Percentiles rank a stretch among this genome's conserved stretches.
Conservation (phyloP, 441 rosid species). For the Dalechampia spathulata region DNA sequence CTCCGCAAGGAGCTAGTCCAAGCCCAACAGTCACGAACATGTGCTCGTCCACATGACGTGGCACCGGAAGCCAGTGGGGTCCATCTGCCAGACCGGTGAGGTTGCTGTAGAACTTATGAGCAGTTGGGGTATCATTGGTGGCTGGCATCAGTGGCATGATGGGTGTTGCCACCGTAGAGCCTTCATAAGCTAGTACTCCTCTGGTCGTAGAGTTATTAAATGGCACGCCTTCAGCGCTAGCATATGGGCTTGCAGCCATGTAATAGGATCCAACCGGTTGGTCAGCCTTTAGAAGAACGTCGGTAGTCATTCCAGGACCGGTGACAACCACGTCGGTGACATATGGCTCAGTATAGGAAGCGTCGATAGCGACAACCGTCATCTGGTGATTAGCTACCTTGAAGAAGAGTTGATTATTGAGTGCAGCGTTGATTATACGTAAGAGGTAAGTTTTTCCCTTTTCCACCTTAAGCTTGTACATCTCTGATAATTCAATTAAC, state of each 20-base stretch:
- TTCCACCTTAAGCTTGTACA: slow-evolving; percentile 42
- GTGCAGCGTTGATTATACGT: slow-evolving; percentile 88
- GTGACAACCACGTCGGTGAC: slow-evolving; percentile 52
- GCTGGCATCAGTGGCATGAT: slow-evolving; percentile 62
- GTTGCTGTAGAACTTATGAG: slow-evolving; percentile 46
- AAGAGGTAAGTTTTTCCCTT: slow-evolving; percentile 64
- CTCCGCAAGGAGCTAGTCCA: slow-evolving; percentile 32
- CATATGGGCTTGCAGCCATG: slow-evolving; percentile 72
- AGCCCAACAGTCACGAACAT: slow-evolving; percentile 75
- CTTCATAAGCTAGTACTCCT: slow-evolving; percentile 46
- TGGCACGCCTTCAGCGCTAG: slow-evolving; percentile 19
- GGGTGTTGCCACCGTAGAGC: slow-evolving; percentile 23
- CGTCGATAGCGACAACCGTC: slow-evolving; percentile 73
- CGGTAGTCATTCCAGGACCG: slow-evolving; percentile 81
- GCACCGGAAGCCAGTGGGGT: slow-evolving; percentile 63
- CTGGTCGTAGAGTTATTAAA: slow-evolving; percentile 57
- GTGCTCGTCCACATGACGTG: slow-evolving; percentile 47
- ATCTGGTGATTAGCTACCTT: slow-evolving; percentile 74
- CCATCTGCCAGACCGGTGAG: slow-evolving; percentile 36
- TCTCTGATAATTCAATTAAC: slow-evolving; percentile 39
- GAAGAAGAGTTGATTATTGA: slow-evolving; percentile 74
- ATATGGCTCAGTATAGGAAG: slow-evolving; percentile 56
- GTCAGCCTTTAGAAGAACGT: slow-evolving; percentile 59
- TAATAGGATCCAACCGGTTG: slow-evolving; percentile 58
- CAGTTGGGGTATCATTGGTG: slow-evolving; percentile 60